Conservation (phyloP, 805 yeast species). For the Cyberlindnera sargentensis region DNA sequence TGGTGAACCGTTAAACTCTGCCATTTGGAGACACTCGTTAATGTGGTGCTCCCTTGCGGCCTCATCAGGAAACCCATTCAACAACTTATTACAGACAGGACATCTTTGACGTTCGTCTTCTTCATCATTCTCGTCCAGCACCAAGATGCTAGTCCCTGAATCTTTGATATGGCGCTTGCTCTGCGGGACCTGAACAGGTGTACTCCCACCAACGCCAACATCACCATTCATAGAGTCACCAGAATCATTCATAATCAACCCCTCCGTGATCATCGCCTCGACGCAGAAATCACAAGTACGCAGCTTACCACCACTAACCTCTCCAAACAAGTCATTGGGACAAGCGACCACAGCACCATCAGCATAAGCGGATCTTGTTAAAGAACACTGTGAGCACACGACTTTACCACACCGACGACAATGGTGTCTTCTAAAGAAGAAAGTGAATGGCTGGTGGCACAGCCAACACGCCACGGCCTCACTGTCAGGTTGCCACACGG, state of each 20-base stretch:
- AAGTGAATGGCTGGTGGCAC: constrained; percentile 45
- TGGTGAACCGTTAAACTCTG: constrained; percentile 59
- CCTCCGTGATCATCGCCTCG: constrained; percentile 38
- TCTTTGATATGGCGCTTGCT: constrained; percentile 6
- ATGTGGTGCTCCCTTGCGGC: constrained; percentile 56
- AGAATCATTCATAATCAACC: background rate
- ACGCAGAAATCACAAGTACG: constrained; percentile 73
- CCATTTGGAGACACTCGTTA: constrained; percentile 52
- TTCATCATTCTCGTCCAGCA: constrained; percentile 14
- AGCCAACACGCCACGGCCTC: constrained; percentile 44
- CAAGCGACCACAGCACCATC: constrained; percentile 56
- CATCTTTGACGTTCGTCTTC: constrained; percentile 32
- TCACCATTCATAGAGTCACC: background rate
- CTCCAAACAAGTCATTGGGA: constrained; percentile 40
- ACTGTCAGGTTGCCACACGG: constrained; percentile 69
- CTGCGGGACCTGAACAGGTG: constrained; percentile 7
- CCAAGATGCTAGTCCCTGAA: background rate
- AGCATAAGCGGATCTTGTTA: constrained; percentile 43
- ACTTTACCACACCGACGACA: constrained; percentile 78
- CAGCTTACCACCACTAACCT: constrained; percentile 29
- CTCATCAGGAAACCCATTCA: constrained; percentile 8
- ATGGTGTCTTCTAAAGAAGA: constrained; percentile 73
- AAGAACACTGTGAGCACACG: constrained; percentile 66
- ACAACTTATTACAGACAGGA: constrained; percentile 30
- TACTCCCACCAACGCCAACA: background rate